Percentiles rank a stretch among this genome's conserved stretches.
phyloP scores from a whole-genome alignment of 805 yeast species.

The Limtongozyma cylindracea region DNA sequence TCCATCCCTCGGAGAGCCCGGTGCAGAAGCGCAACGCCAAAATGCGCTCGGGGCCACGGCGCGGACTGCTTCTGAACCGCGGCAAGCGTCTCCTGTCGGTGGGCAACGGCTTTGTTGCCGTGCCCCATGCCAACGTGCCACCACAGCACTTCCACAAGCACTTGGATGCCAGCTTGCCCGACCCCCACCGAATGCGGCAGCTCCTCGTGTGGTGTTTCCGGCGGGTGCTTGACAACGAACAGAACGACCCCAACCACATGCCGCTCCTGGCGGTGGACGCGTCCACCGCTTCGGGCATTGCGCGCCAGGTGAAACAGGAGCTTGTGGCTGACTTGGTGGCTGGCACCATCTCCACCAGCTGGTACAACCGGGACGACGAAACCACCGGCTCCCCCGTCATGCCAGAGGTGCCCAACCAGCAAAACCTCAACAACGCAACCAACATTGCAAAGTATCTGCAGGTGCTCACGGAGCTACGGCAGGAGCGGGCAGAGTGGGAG shows the following conservation, averaged over 20 bases:
- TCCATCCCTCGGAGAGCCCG: too few relatives aligned
- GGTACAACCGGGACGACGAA: conserved; percentile 51
- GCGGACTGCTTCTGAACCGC: too few relatives aligned
- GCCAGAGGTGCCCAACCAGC: too few relatives aligned
- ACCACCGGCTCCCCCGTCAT: too few relatives aligned
- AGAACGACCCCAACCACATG: conserved; percentile 6
- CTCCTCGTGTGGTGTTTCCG: conserved; percentile 43
- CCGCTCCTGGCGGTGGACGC: conserved; percentile 1
- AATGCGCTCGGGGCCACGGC: too few relatives aligned
- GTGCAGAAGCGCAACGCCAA: too few relatives aligned
- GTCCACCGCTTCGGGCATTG: conserved; percentile 18
- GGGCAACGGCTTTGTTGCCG: conserved; percentile 45
- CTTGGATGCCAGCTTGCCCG: conserved; percentile 34
- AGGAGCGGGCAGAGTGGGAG: too few relatives aligned
- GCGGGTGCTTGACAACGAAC: conserved; percentile 16
- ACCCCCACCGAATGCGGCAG: conserved; percentile 51
- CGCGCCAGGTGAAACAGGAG: conserved; percentile 41
- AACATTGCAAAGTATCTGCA: too few relatives aligned
- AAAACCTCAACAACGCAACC: too few relatives aligned
- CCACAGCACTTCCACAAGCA: conserved; percentile 30
- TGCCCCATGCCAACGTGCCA: conserved; percentile 39
- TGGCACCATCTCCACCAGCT: conserved; percentile 36
- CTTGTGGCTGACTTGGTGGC: conserved; percentile 27
- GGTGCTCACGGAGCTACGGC: too few relatives aligned
- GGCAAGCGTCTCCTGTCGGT: conserved; percentile 55